A percentile compares a stretch with the other conserved stretches of the same genome.
These are phyloP conservation scores for Cynara cardunculus DNA, from an alignment of 129 eudicot species.

Conservation along the genomic window DNA sequence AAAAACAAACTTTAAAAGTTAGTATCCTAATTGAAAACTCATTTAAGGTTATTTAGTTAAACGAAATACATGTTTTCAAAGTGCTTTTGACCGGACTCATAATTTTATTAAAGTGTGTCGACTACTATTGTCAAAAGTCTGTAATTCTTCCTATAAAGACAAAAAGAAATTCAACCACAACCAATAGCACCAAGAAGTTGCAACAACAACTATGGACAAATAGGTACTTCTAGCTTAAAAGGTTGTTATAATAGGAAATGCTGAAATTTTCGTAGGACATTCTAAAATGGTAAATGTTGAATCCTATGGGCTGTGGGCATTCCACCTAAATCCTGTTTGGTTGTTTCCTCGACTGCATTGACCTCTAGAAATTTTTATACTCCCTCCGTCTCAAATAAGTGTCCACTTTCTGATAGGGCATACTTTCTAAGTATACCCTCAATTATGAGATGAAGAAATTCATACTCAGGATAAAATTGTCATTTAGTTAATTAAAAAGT, in stretches of 20 bases:
- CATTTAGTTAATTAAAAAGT: not conserved
- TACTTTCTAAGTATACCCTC: not conserved
- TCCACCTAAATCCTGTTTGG: not conserved
- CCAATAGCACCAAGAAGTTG: constrained; percentile 4
- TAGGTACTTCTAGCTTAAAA: not conserved
- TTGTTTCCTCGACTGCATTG: not conserved
- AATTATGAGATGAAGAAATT: not conserved
- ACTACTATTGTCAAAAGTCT: not conserved
- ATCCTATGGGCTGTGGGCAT: not conserved
- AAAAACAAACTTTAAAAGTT: too few species aligned
- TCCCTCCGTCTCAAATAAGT: not conserved
- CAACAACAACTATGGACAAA: not conserved
- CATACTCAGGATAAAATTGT: not conserved
- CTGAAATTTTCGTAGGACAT: not conserved
- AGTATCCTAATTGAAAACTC: too few species aligned
- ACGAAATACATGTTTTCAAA: not conserved
- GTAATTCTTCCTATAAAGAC: not conserved
- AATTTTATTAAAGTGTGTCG: not conserved
- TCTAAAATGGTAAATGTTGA: not conserved
- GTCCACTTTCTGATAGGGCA: not conserved
- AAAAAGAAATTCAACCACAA: constrained; percentile 1
- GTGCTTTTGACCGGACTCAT: not conserved
- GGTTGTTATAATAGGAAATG: not conserved
- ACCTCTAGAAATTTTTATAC: not conserved
- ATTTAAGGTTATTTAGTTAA: too few species aligned